Base-by-base conservation (phyloP, 2,329 filamentous ascomycete genomes). In the Calonectria ilicicola region DNA sequence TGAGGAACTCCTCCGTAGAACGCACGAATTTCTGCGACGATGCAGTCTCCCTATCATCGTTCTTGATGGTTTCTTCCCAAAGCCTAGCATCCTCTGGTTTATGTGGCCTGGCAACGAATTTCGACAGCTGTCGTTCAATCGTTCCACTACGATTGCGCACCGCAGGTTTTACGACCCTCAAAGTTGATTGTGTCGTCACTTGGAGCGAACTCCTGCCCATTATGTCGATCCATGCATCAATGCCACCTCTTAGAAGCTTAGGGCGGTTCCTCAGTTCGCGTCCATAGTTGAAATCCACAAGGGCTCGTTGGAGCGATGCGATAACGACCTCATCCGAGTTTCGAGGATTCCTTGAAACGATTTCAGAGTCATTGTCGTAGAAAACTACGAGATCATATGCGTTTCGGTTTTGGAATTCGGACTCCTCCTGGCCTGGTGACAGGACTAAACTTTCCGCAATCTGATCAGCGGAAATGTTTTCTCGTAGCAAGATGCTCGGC, bases 341-440 rank as follows among this genome's bases (percentile, higher is more conserved):
- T 27, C 76, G 81, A 67, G 76, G 82, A 74, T 78, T 78, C 69
- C 75, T 71, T 72, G 76, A 74, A 23, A 97, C 78, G 75, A 86
- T 76, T 83, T 89, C 70, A 80, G 94, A 87, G 81, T 89, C 74
- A 76, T 96, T 90, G 82, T 99, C 95, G 82, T 98, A 98, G 79
- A 97, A 97, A 0, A 99, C 94, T 14, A 99, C 90, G 49, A 98
- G 85, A 76, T 98, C 95, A 78, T 94, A 98, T 69, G 93, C 89
- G 75, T 96, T 89, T 17, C 93, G 90, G 69, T 91, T 86, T 49
- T 91, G 91, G 78, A 98, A 98, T 38, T 95, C 87, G 2, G 88
- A 85, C 76, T 94, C 92, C 82, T 99, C 97, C n/a, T 88, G 84
- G n/a, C 91, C 86, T 0, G 94, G 93, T 0, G 91, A 93, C 7